phyloP scores from a whole-genome alignment of 2,329 filamentous ascomycete genomes.

The Trichothecium sympodiale region DNA sequence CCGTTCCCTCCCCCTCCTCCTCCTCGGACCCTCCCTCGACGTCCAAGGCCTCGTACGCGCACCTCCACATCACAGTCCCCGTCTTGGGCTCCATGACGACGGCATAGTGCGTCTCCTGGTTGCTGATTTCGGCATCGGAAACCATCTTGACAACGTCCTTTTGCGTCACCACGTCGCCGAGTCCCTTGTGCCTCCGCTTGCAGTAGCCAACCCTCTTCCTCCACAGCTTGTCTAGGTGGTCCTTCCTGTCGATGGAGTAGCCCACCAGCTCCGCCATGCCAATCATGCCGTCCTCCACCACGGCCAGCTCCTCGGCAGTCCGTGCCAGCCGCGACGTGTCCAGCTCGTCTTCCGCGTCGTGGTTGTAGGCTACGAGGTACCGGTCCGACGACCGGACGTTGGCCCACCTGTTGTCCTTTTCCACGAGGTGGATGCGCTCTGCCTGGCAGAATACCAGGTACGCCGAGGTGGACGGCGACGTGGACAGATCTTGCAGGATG shows the following conservation, averaged over 20 bases:
- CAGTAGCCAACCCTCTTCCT: constrained; percentile 1
- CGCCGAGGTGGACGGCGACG: constrained; percentile 14
- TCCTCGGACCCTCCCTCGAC: no score
- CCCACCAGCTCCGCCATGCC: constrained; percentile 14
- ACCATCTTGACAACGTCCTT: constrained; percentile 15
- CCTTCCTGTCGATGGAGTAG: constrained; percentile 13
- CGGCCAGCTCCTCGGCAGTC: constrained; percentile 4
- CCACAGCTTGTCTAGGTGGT: constrained; percentile 11
- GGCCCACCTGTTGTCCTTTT: constrained; percentile 15
- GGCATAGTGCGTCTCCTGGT: constrained; percentile 20
- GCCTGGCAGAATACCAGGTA: constrained; percentile 19
- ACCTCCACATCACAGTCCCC: constrained; percentile 29
- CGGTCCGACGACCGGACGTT: constrained; percentile 9
- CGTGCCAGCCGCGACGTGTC: constrained; percentile 7
- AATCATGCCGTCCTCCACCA: neutral
- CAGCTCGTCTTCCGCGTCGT: constrained; percentile 14
- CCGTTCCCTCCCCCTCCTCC: no score
- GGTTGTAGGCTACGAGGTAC: constrained; percentile 16
- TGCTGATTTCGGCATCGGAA: constrained; percentile 13
- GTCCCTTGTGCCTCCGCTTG: neutral
- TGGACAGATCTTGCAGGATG: constrained; percentile 8
- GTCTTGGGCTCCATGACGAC: constrained; percentile 34
- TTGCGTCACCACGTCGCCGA: constrained; percentile 5
- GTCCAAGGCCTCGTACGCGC: constrained; percentile 8
- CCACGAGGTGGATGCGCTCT: constrained; percentile 11